Base-by-base conservation (phyloP, 352 stramenopile genomes). In the Phytophthora kernoviae region DNA sequence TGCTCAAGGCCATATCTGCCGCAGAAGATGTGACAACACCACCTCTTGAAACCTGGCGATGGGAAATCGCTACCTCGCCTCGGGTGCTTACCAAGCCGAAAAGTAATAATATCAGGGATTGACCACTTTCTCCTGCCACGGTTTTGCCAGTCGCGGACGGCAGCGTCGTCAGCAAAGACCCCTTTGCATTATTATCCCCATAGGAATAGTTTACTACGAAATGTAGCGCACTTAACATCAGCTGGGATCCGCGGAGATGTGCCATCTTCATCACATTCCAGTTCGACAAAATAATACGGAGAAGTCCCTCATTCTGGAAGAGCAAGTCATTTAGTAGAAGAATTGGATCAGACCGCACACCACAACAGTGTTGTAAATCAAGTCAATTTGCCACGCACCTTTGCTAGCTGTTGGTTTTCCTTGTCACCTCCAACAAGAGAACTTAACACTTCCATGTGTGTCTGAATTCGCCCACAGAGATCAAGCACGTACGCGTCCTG, bases 191-290 rank as follows among this genome's bases (percentile, higher is more conserved):
- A 17, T 88, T 75, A 46, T 83, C 87, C 27, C 34, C 58, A 26
- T 79, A 70, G 22, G 58, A 65, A 22, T 77, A 82, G 33, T 87
- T 91, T 11, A 65, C 68, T 21, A 88, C 20, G 11, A 89, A 68
- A 8, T 67, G 66, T 21, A 90, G 50, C 8, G 72, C 66, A 37
- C 43, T 68, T n/a, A 81, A 24, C 36, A 91, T 49, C 17, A 89
- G 39, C 3, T 44, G 27, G 17, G 79, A 87, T 15, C 68, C 70
- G 26, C 76, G 70, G 17, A 60, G 46, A 43, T 75, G 55, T n/a
- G 79, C 79, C 49, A 71, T 63, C 26, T 66, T 70, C 65, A 91
- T 79, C 17, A 75, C 49, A 20, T 47, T 82, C 82, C 82, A 91
- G 48, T 91, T 88, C 6, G 58, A 56, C 5, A 82, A 11, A 18